phyloP scores from a whole-genome alignment of 2,329 filamentous ascomycete species.

The Xylariaceae sp. region DNA sequence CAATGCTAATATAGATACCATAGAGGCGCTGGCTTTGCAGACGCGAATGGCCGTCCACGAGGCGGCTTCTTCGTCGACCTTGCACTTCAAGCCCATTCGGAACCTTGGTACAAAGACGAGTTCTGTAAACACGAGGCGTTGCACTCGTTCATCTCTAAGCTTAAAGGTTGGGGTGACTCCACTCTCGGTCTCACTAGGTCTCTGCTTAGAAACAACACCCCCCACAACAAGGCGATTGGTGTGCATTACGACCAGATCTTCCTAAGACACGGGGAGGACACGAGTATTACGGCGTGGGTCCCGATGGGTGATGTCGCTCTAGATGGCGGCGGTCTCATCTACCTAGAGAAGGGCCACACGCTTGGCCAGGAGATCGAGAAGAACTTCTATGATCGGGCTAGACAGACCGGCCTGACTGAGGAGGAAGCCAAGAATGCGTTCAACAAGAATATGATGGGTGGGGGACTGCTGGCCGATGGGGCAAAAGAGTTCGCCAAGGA shows the following conservation, averaged over 20 bases:
- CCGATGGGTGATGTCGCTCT: conserved; percentile 57
- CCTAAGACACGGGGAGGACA: conserved; percentile 56
- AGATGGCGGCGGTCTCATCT: conserved; percentile 61
- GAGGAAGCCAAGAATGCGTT: conserved; percentile 55
- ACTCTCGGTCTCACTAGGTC: conserved; percentile 51
- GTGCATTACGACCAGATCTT: conserved; percentile 66
- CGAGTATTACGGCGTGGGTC: conserved; percentile 59
- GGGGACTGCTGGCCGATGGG: conserved; percentile 54
- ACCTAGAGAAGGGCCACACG: conserved; percentile 52
- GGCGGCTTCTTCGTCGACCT: conserved; percentile 43
- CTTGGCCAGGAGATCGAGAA: conserved; percentile 54
- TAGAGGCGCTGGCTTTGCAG: conserved; percentile 31
- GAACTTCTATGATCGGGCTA: conserved; percentile 52
- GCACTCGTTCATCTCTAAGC: conserved; percentile 50
- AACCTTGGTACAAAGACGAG: conserved; percentile 55
- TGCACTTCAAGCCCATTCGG: conserved; percentile 56
- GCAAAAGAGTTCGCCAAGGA: conserved; percentile 42
- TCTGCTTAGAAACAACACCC: conserved; percentile 59
- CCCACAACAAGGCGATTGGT: conserved; percentile 58
- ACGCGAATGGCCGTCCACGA: conserved; percentile 35
- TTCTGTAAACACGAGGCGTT: conserved; percentile 58
- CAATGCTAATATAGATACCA: conserved; percentile 6
- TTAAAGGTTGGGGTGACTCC: conserved; percentile 57
- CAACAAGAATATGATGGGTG: conserved; percentile 62
- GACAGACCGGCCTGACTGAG: conserved; percentile 50